A percentile compares a stretch with the other conserved stretches of the same genome.
phyloP scores from a whole-genome alignment of 2,329 filamentous ascomycete genomes.

The Phoma sp. region DNA sequence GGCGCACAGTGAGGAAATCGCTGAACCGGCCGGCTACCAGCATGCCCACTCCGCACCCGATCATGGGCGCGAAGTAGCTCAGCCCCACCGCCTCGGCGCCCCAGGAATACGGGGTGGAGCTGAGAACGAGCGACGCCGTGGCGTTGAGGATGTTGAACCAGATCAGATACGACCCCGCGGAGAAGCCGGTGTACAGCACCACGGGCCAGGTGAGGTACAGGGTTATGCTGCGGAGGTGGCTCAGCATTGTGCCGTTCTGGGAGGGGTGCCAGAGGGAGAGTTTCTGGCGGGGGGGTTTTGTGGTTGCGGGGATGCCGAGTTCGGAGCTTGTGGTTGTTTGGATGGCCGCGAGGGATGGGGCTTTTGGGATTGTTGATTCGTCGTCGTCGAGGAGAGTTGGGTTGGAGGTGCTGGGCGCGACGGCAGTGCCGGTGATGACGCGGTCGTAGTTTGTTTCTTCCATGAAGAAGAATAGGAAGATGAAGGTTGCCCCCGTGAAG shows the following conservation, averaged over 20 bases:
- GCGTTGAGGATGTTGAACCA: constrained; percentile 41
- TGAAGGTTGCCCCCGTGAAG: constrained; percentile 54
- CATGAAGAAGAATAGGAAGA: constrained; percentile 64
- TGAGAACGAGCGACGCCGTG: constrained; percentile 33
- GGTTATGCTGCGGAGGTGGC: constrained; percentile 28
- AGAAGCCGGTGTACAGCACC: constrained; percentile 34
- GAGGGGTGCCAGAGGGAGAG: constrained; percentile 31
- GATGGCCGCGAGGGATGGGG: constrained; percentile 20
- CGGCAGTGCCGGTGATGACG: constrained; percentile 27
- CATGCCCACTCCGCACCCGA: constrained; percentile 28
- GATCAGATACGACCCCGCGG: constrained; percentile 34
- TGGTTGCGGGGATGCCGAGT: neutral
- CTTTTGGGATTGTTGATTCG: constrained; percentile 1
- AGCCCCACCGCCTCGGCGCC: constrained; percentile 31
- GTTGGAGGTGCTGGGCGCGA: neutral
- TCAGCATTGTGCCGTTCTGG: constrained; percentile 25
- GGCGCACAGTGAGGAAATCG: constrained; percentile 34
- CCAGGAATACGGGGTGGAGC: constrained; percentile 31
- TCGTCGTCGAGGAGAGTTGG: neutral
- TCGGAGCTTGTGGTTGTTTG: constrained; percentile 22
- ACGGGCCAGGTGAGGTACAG: constrained; percentile 47
- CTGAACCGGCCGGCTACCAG: constrained; percentile 29
- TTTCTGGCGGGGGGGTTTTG: constrained; percentile 28
- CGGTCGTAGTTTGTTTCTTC: constrained; percentile 65
- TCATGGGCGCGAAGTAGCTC: constrained; percentile 28